Conservation (phyloP, 495 filamentous ascomycete species). For the Hypomontagnella monticulosa region DNA sequence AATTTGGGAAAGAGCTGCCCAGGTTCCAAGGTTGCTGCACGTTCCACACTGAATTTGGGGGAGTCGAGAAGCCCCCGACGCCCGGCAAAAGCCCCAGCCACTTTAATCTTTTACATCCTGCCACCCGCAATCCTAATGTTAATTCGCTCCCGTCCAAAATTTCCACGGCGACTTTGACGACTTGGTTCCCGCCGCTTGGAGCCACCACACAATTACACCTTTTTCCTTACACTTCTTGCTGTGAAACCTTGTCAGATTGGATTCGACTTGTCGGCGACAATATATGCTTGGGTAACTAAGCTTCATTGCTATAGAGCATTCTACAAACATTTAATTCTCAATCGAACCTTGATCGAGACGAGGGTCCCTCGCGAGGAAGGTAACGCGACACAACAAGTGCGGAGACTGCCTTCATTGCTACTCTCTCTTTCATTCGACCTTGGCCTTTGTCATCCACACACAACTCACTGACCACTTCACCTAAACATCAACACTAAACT, state of each 20-base stretch:
- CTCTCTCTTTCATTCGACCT: not conserved
- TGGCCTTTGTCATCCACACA: not conserved
- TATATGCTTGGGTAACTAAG: not conserved
- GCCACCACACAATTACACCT: not conserved
- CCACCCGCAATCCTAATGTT: constrained; percentile 17
- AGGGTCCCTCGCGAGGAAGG: not conserved
- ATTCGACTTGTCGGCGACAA: not conserved
- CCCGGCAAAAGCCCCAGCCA: constrained; percentile 31
- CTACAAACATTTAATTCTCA: constrained; percentile 11
- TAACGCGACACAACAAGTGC: not conserved
- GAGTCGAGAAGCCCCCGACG: constrained; percentile 8
- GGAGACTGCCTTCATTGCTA: not conserved
- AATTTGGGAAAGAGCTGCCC: constrained; percentile 3
- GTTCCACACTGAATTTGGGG: constrained; percentile 28
- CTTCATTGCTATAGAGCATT: constrained; percentile 9
- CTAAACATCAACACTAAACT: not conserved
- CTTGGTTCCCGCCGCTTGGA: constrained; percentile 2
- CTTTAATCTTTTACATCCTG: constrained; percentile 24
- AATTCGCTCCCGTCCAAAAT: constrained; percentile 12
- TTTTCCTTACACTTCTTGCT: constrained; percentile 19
- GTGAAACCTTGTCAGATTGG: constrained; percentile 11
- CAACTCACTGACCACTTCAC: not conserved
- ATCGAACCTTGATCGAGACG: constrained; percentile 2
- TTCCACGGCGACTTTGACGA: constrained; percentile 16
- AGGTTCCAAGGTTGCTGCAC: constrained; percentile 3